Base-by-base conservation (phyloP, 176 grass and related monocot genomes). In the Leersia perrieri region DNA sequence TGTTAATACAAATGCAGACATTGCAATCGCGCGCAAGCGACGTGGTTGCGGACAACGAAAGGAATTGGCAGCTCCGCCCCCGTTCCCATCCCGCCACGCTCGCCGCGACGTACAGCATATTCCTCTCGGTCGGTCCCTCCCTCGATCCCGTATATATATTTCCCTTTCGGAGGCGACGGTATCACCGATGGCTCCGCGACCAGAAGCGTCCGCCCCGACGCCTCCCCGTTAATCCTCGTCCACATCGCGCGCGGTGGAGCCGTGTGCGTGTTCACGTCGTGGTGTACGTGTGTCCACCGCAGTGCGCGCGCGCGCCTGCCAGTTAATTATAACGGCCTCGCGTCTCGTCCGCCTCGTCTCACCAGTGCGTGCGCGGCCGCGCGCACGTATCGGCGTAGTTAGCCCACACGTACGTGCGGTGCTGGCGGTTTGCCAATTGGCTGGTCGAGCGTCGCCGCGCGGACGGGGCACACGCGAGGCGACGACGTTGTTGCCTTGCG, bases 11-110 rank as follows among this genome's bases (percentile, higher is more conserved):
- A 23, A 23, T 25, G 22, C 8, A 25, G 53, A 20, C 0, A 20
- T 58, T 58, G 53, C 53, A 58, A 58, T 58, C 53, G 53, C 53
- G 22, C 83, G 11, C 33, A 14, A 9, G 41, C 76, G 3, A 72
- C 15, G 45, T 2, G 8, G 32, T 73, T 2, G 67, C 67, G 61
- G 68, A 68, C 70, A 75, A 15, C 31, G 63, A 63, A 67, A 74
- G 61, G 51, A 30, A 42, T 75, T 13, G 82, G 76, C 87, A 42
- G 71, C 33, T 84, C 87, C 82, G 87, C 76, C 76, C 74, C 42
- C 53, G 51, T 63, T 70, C 75, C 79, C 67, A 65, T 58, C 31
- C 42, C 34, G 18, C 60, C 60, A 47, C 38, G 13, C 44, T 66
- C 76, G 45, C 36, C 63, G 63, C 78, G 33, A 45, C 77, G 76